These are phyloP conservation scores for Colletotrichum tamarilloi DNA, from an alignment of 2,329 filamentous ascomycete genomes.

Conservation along the genomic window DNA sequence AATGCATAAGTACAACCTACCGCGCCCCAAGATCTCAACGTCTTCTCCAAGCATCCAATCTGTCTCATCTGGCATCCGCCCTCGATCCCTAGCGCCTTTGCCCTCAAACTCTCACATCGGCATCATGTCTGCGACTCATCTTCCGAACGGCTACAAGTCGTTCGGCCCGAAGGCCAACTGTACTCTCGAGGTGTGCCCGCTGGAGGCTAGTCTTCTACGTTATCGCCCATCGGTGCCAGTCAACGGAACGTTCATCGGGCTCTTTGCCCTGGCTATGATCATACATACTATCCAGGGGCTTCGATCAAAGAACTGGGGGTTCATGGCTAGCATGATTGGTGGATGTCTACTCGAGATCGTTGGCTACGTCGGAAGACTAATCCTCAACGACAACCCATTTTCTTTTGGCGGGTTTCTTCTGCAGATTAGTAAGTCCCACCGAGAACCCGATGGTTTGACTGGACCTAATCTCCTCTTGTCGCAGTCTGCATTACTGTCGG, in stretches of 20 bases:
- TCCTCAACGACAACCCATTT: constrained; percentile 68
- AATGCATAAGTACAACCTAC: background rate
- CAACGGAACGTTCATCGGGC: constrained; percentile 49
- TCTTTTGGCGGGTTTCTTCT: constrained; percentile 69
- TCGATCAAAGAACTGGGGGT: constrained; percentile 55
- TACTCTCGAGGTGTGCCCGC: constrained; percentile 57
- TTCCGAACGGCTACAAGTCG: constrained; percentile 35
- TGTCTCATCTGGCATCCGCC: background rate
- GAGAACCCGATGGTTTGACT: too few relatives aligned
- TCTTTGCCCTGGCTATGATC: constrained; percentile 56
- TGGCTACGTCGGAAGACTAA: constrained; percentile 70
- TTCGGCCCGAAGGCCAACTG: constrained; percentile 58
- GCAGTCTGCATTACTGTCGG: constrained; percentile 46
- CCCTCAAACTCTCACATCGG: background rate
- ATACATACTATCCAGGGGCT: constrained; percentile 55
- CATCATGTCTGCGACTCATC: constrained; percentile 18
- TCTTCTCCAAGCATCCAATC: background rate
- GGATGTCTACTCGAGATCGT: constrained; percentile 68
- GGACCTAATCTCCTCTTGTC: constrained; percentile 38
- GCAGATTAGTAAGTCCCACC: constrained; percentile 59
- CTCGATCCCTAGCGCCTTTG: background rate
- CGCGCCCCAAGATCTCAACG: background rate
- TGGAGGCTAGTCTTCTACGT: constrained; percentile 52
- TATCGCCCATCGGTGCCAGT: constrained; percentile 53
- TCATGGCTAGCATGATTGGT: constrained; percentile 59